Base-by-base conservation (phyloP, 805 yeast genomes). In the Wickerhamomyces strasburgensis region DNA sequence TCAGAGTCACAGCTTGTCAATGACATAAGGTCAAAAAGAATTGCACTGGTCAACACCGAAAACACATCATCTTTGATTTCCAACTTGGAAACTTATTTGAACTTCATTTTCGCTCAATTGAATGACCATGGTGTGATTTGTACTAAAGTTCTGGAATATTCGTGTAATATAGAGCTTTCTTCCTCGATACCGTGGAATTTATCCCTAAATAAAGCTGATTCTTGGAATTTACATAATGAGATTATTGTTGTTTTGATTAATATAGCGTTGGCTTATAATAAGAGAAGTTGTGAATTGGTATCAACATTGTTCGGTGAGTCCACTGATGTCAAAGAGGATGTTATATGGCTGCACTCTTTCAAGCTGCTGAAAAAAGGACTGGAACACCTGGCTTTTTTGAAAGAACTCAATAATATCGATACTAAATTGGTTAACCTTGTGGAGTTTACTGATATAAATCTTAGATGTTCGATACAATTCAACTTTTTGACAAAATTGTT, bases 401-500 rank as follows among this genome's bases (percentile, higher is more conserved):
- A 31, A 33, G 16, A 31, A 10, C 14, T 4, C 11, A 19, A 16
- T 5, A 8, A 7, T 5, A 9, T 26, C 17, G 14, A 13, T 4
- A 19, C 10, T 15, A 19, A 17, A 2, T 6, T 32, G n/a, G 38
- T 21, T 33, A 53, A 34, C 0, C 50, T 38, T 27, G 31, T 44
- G 6, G 17, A 25, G 2, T 36, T 48, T 17, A 14, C 42, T 5
- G 38, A 47, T 2, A n/a, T 39, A 2, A 28, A 47, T 14, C 34
- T 52, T 15, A 32, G 37, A n/a, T 27, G 46, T 2, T 57, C 60
- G 1, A 37, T 53, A n/a, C 65, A 61, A 39, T 44, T 52, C 31
- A 51, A 56, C 2, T 54, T 58, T 19, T 37, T 61, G 27, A 48
- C 57, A 23, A 60, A 60, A 32, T 38, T 53, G 9, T 39, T 56